phyloP scores from a whole-genome alignment of 768 basidiomycete genomes.

The Termitomyces titanicus region DNA sequence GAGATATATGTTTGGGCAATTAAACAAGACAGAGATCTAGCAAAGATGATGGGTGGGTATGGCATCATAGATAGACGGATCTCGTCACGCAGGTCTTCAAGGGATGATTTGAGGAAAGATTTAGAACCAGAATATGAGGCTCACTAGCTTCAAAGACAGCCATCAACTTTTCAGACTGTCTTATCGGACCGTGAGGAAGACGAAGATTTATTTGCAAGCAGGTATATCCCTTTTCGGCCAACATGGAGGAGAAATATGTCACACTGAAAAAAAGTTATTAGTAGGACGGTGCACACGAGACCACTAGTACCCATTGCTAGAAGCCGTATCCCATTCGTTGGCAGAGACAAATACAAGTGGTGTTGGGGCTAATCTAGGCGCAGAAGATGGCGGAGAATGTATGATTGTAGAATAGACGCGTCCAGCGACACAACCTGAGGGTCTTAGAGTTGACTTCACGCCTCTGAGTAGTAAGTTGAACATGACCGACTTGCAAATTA shows the following conservation, averaged over 20 bases:
- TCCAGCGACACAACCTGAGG: neutral
- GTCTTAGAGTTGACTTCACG: neutral
- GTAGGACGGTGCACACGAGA: neutral
- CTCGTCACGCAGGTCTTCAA: conserved; percentile 38
- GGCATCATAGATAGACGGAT: conserved; percentile 41
- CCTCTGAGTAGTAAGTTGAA: neutral
- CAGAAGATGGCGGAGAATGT: conserved; percentile 33
- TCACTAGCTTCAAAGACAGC: conserved; percentile 36
- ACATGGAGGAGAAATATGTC: conserved; percentile 29
- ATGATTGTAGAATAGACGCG: conserved; percentile 31
- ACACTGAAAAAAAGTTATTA: conserved; percentile 24
- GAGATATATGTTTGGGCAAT: conserved; percentile 69
- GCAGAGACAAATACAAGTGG: conserved; percentile 52
- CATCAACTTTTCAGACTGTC: conserved; percentile 31
- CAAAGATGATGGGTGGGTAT: conserved; percentile 57
- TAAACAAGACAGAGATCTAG: conserved; percentile 44
- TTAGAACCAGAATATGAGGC: conserved; percentile 5
- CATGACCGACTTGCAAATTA: too few relatives aligned
- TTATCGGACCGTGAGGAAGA: conserved; percentile 17
- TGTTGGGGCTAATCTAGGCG: conserved; percentile 46
- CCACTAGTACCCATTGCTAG: conserved; percentile 30
- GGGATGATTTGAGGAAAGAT: neutral
- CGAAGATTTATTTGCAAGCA: conserved; percentile 41
- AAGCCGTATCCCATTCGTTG: conserved; percentile 38
- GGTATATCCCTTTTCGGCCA: conserved; percentile 47